phyloP scores from a whole-genome alignment of 2,329 filamentous ascomycete species.

The Phialocephala sp. region DNA sequence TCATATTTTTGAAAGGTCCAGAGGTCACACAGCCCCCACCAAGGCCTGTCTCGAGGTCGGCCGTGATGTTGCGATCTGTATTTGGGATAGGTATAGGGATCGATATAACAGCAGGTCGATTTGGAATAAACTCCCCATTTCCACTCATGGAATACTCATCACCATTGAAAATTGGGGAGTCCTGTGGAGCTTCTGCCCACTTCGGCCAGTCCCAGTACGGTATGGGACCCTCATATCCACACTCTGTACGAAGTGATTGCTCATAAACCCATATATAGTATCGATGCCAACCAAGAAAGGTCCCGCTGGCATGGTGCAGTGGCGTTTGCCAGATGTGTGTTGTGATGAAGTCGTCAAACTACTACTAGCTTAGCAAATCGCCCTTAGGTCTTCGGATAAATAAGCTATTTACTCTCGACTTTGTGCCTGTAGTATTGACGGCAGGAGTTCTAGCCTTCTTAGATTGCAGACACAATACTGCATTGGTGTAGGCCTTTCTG shows the following conservation, averaged over 20 bases:
- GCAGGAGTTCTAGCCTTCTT: constrained; percentile 41
- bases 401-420: constrained; percentile 22
- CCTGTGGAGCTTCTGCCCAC: too few relatives aligned
- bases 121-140: too few relatives aligned
- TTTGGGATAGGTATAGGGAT: too few relatives aligned
- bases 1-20: too few relatives aligned
- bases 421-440: constrained; percentile 42
- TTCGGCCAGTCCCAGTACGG: not conserved
- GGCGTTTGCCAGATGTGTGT: constrained; percentile 5
- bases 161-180: too few relatives aligned
- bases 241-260: not conserved
- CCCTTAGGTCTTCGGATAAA: not conserved
- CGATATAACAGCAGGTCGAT: too few relatives aligned
- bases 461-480: constrained; percentile 46
- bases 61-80: too few relatives aligned
- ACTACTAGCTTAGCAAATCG: not conserved
- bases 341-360: not conserved
- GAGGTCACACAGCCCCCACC: too few relatives aligned
- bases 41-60: too few relatives aligned
- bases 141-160: too few relatives aligned
- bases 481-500: constrained; percentile 43
- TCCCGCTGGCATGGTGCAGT: not conserved
- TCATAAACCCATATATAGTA: not conserved
- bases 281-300: constrained; percentile 1
- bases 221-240: not conserved